Evolutionary conservation across 2,329 filamentous ascomycete genomes (phyloP).

Genomic region (Stachybotrys chartarum): DNA sequence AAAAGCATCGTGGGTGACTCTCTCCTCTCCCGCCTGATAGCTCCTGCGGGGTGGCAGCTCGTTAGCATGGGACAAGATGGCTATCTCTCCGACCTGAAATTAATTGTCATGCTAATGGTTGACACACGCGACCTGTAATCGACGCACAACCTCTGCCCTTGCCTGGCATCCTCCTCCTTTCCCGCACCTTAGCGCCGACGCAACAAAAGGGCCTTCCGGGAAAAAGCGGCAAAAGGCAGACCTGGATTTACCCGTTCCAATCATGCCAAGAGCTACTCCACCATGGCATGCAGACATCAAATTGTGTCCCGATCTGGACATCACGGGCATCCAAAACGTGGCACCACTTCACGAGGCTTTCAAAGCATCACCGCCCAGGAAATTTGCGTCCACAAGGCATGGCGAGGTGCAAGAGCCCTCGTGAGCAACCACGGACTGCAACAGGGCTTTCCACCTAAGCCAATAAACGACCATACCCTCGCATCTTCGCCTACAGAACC

Average conservation of each 20-base stretch:
- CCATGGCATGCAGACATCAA: background rate
- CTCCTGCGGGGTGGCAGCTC: too few relatives aligned
- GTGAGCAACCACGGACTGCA: too few relatives aligned
- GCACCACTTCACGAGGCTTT: background rate
- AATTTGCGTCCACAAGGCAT: background rate
- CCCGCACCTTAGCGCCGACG: background rate
- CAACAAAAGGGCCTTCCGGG: conserved; percentile 10
- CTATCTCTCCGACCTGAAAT: background rate
- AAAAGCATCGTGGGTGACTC: too few relatives aligned
- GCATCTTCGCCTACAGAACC: too few relatives aligned
- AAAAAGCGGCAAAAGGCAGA: conserved; percentile 17
- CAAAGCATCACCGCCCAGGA: too few relatives aligned
- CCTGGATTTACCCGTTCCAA: conserved; percentile 14
- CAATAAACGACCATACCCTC: too few relatives aligned
- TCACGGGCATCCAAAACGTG: background rate
- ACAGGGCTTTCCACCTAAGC: too few relatives aligned
- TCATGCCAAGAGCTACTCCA: conserved; percentile 3
- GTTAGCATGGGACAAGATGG: too few relatives aligned
- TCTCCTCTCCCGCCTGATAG: too few relatives aligned
- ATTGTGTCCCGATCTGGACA: background rate
- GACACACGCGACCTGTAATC: too few relatives aligned
- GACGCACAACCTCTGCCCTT: background rate
- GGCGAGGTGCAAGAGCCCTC: too few relatives aligned
- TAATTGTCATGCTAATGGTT: too few relatives aligned
- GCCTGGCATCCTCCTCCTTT: background rate